Percentiles rank a stretch among this genome's conserved stretches.
Conservation (phyloP, 2,329 filamentous ascomycete genomes). For the Pseudocercospora vitis region DNA sequence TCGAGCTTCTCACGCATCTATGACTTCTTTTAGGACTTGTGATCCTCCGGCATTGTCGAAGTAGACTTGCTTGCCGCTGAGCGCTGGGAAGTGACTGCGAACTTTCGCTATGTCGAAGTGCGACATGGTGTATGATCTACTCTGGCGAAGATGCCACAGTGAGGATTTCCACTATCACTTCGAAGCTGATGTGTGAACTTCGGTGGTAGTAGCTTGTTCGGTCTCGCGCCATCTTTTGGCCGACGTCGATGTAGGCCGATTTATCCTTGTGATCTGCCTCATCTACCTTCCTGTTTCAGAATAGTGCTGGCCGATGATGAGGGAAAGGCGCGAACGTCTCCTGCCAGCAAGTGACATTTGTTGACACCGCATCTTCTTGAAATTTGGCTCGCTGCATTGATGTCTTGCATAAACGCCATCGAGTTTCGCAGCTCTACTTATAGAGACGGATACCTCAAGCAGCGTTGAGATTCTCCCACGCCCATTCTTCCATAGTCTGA, state of each 20-base stretch:
- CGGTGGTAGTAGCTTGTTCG: slow-evolving; percentile 1
- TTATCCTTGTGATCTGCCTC: no score
- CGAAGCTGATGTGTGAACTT: neutral
- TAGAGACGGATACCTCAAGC: neutral
- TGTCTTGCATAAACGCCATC: neutral
- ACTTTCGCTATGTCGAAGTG: slow-evolving; percentile 57
- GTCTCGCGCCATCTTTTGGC: slow-evolving; percentile 8
- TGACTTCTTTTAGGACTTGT: slow-evolving; percentile 65
- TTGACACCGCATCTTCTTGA: no score
- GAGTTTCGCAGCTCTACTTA: neutral
- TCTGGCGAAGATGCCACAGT: neutral
- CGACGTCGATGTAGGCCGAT: neutral
- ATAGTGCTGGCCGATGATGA: neutral
- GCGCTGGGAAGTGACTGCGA: slow-evolving; percentile 66
- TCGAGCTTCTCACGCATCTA: slow-evolving; percentile 57
- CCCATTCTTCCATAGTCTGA: slow-evolving; percentile 46
- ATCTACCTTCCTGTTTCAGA: neutral
- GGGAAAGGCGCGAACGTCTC: no score
- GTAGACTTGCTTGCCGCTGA: slow-evolving; percentile 66
- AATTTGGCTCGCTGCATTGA: neutral
- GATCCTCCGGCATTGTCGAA: slow-evolving; percentile 76
- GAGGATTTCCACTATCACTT: no score
- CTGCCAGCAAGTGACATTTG: no score
- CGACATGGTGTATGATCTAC: slow-evolving; percentile 13
- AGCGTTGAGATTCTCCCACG: slow-evolving; percentile 21